phyloP scores from a whole-genome alignment of 176 grass and related monocot genomes.

The Saccharum spontaneum region DNA sequence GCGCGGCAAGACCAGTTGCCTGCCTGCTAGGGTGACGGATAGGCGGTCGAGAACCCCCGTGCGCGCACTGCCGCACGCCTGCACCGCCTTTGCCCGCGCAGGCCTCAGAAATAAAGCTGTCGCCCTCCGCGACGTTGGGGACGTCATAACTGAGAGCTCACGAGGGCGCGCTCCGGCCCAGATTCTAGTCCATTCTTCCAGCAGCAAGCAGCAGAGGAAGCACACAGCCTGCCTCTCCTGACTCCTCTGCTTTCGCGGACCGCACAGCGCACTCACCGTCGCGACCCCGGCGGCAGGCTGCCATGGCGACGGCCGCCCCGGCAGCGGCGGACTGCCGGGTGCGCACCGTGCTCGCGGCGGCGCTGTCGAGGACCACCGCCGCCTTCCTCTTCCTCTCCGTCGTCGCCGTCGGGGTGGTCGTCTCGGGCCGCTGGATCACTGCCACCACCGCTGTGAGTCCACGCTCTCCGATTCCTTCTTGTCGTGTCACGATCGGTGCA shows the following conservation, averaged over 20 bases:
- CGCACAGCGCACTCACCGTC: neutral
- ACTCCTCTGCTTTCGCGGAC: neutral
- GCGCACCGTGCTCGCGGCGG: neutral
- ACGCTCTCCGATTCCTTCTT: neutral
- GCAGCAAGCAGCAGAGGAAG: neutral
- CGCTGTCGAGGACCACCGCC: slow-evolving; percentile 30
- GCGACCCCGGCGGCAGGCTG: neutral
- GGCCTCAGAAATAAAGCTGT: neutral
- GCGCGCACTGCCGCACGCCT: neutral
- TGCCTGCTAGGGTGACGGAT: too few relatives aligned
- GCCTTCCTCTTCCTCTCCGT: slow-evolving; percentile 49
- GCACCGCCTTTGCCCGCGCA: neutral
- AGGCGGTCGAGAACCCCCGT: too few relatives aligned
- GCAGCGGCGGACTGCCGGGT: neutral
- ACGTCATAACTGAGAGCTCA: slow-evolving; percentile 7
- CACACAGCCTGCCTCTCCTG: neutral
- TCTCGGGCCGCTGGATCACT: slow-evolving; percentile 40
- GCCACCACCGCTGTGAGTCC: slow-evolving; percentile 32
- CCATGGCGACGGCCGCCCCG: neutral
- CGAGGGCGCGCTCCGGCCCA: neutral
- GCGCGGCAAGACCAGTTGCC: neutral
- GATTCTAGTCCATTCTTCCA: neutral
- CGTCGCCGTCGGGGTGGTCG: slow-evolving; percentile 26
- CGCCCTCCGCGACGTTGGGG: slow-evolving; percentile 1
- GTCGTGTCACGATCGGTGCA: neutral